Percentiles rank a stretch among this genome's conserved stretches.
These are phyloP conservation scores for Salicornia ramosissima DNA, from an alignment of 148 eudicot genomes.

Conservation along the genomic window DNA sequence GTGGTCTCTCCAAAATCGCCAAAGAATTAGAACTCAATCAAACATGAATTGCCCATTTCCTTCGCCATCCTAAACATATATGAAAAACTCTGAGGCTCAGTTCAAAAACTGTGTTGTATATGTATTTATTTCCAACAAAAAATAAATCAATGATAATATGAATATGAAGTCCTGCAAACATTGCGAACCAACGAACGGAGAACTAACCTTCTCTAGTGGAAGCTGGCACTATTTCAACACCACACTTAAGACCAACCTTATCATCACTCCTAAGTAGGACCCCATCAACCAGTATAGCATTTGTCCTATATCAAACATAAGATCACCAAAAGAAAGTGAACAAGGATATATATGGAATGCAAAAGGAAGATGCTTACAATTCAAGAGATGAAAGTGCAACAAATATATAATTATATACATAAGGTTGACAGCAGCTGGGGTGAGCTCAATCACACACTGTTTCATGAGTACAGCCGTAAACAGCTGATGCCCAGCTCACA, in stretches of 20 bases:
- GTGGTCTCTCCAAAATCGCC: not conserved
- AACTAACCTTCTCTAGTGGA: slow-evolving; percentile 44
- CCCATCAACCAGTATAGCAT: slow-evolving; percentile 55
- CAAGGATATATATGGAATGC: slow-evolving; percentile 5
- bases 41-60: not conserved
- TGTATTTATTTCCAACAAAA: not conserved
- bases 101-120: too few relatives aligned
- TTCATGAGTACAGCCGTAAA: not conserved
- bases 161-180: not conserved
- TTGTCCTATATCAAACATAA: slow-evolving; percentile 30
- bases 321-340: slow-evolving; percentile 9
- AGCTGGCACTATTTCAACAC: slow-evolving; percentile 62
- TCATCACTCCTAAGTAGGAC: slow-evolving; percentile 40
- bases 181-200: not conserved
- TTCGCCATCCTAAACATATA: not conserved
- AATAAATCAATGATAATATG: not conserved
- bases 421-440: not conserved
- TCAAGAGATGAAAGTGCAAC: not conserved
- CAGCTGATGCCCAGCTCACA: not conserved
- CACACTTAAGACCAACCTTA: slow-evolving; percentile 49
- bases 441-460: not conserved
- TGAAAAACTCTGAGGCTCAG: not conserved
- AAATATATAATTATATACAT: not conserved
- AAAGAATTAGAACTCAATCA: not conserved
- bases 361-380: not conserved